Conservation (phyloP, 2,329 filamentous ascomycete genomes). For the Chrysoporthe deuterocubensis region DNA sequence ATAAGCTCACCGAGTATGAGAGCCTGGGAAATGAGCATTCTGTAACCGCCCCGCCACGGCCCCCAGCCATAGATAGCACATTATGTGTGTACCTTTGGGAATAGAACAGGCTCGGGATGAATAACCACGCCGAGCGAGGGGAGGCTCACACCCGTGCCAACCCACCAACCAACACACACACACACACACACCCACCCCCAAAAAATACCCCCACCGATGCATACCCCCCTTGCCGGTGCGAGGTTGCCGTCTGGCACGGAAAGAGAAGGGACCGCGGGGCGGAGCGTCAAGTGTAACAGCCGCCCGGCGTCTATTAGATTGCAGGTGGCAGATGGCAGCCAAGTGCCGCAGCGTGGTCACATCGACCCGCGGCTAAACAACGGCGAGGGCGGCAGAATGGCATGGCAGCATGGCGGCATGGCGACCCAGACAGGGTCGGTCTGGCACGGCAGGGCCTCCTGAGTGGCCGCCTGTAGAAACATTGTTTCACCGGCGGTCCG, state of each 20-base stretch:
- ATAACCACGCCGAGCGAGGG: background rate
- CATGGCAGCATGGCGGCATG: background rate
- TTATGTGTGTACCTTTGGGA: background rate
- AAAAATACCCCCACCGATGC: too few relatives aligned
- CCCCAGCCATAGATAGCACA: background rate
- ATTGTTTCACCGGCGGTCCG: conserved; percentile 21
- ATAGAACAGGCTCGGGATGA: background rate
- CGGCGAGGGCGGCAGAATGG: conserved; percentile 8
- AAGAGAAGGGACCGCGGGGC: conserved; percentile 1
- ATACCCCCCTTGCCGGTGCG: background rate
- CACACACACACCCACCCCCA: background rate
- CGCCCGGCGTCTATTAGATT: conserved; percentile 15
- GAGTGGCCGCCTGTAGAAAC: conserved; percentile 25
- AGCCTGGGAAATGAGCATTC: conserved; percentile 6
- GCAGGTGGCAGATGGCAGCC: conserved; percentile 1
- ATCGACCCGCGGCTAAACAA: conserved; percentile 23
- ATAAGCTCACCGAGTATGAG: conserved; percentile 6
- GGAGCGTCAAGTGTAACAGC: conserved; percentile 19
- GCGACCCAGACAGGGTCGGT: conserved; percentile 8
- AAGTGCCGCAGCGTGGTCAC: background rate
- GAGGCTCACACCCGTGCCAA: too few relatives aligned
- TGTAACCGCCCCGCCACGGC: conserved; percentile 4
- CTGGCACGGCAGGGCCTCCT: background rate
- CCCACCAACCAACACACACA: background rate
- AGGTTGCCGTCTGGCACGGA: background rate